Conservation (phyloP, 1,139 yeast genomes). For the Debaryomycetaceae sp. region DNA sequence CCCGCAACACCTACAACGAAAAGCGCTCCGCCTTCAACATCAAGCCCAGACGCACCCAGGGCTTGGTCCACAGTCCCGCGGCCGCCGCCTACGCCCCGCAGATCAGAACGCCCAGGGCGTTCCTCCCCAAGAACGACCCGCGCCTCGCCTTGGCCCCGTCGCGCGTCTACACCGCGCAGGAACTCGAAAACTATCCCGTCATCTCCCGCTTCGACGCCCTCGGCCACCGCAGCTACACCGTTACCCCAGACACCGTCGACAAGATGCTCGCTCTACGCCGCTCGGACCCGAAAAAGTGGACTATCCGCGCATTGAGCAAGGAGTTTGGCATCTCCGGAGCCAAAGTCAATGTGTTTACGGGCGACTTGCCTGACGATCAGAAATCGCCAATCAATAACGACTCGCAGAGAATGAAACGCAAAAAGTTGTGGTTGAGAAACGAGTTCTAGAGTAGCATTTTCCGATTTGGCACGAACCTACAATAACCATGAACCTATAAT, state of each 20-base stretch:
- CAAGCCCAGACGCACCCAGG: constrained; percentile 29
- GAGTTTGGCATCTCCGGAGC: constrained; percentile 35
- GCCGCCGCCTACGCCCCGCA: constrained; percentile 10
- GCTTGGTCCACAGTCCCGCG: constrained; percentile 32
- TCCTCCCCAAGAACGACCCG: constrained; percentile 56
- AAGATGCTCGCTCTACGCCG: constrained; percentile 55
- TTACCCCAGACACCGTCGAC: constrained; percentile 48
- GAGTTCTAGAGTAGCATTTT: constrained; percentile 16
- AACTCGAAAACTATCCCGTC: constrained; percentile 45
- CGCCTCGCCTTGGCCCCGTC: constrained; percentile 29
- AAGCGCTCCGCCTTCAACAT: constrained; percentile 32
- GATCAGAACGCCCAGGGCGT: constrained; percentile 54
- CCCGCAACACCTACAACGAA: constrained; percentile 27
- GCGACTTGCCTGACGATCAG: constrained; percentile 7
- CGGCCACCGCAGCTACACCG: constrained; percentile 41
- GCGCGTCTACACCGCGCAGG: constrained; percentile 23
- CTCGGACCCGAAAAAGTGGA: constrained; percentile 53
- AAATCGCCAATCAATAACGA: neutral
- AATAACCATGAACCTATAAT: no score
- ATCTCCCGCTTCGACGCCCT: constrained; percentile 21
- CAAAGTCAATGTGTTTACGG: constrained; percentile 19
- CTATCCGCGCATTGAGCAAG: constrained; percentile 56
- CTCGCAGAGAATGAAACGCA: constrained; percentile 37
- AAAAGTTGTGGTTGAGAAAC: constrained; percentile 53
- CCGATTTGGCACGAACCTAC: no score